phyloP scores from a whole-genome alignment of 306 rosid genomes.

The Inga oerstediana region DNA sequence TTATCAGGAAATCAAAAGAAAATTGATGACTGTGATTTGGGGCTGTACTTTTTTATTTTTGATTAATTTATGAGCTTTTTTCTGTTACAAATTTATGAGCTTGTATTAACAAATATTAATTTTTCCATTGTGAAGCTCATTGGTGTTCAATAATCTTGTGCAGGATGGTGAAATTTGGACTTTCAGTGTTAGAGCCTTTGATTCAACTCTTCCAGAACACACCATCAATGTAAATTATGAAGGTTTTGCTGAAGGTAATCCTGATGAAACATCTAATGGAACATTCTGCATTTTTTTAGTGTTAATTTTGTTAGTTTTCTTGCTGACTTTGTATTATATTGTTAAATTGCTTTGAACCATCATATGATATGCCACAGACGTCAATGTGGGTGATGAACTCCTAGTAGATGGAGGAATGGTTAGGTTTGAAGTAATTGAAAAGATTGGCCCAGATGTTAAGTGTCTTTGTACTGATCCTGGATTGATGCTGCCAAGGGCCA shows the following conservation, averaged over 20 bases:
- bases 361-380: conserved; percentile 55
- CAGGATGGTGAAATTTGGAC: conserved; percentile 98
- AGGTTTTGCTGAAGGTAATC: conserved; percentile 92
- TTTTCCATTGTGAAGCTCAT: conserved; percentile 10
- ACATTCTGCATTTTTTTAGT: background rate
- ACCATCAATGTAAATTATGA: conserved; percentile 88
- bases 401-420: conserved; percentile 99
- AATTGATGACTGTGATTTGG: background rate
- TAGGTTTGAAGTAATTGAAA: conserved; percentile 94
- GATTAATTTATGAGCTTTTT: background rate
- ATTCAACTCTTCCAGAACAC: conserved; percentile 75
- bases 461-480: conserved; percentile 98
- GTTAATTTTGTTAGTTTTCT: conserved; percentile 8
- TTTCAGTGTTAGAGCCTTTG: conserved; percentile 91
- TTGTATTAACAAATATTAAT: background rate
- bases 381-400: conserved; percentile 92
- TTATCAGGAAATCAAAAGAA: background rate
- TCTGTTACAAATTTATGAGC: background rate
- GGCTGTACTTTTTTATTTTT: background rate
- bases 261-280: background rate
- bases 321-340: background rate
- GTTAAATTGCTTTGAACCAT: conserved; percentile 9
- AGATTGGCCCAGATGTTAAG: conserved; percentile 96
- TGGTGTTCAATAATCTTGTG: conserved; percentile 17
- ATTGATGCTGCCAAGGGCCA: conserved; percentile 91